Evolutionary conservation across 192 early-diverging fungal species (phyloP).

Genomic region (Coemansia sp.): DNA sequence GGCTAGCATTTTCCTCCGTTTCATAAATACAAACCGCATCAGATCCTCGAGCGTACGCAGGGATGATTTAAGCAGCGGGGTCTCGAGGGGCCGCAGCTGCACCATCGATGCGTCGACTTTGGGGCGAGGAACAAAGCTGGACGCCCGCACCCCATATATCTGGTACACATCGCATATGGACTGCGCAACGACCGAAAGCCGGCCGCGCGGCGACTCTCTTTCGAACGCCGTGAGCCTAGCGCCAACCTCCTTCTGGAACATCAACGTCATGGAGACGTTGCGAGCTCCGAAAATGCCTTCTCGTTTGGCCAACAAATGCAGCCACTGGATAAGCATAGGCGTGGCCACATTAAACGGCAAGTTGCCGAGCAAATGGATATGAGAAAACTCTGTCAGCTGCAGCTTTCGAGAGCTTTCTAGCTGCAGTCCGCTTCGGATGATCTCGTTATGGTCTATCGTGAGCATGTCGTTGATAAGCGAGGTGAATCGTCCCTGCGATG

Average conservation of each 20-base stretch:
- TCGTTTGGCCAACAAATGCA: conserved; percentile 55
- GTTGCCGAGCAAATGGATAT: conserved; percentile 72
- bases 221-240: conserved; percentile 60
- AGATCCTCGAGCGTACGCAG: conserved; percentile 61
- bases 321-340: conserved; percentile 69
- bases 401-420: conserved; percentile 11
- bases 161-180: conserved; percentile 63
- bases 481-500: conserved; percentile 56
- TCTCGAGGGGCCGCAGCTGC: conserved; percentile 57
- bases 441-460: conserved; percentile 53
- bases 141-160: conserved; percentile 60
- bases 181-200: conserved; percentile 71
- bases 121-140: conserved; percentile 73
- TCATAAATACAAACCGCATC: conserved; percentile 63
- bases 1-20: conserved; percentile 65
- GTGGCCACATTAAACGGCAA: conserved; percentile 76
- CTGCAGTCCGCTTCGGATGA: conserved; percentile 43
- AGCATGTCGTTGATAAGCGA: conserved; percentile 69
- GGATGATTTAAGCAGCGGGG: conserved; percentile 51
- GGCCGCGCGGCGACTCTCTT: conserved; percentile 55
- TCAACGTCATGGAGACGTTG: conserved; percentile 67
- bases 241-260: conserved; percentile 84
- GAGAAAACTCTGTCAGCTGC: conserved; percentile 16
- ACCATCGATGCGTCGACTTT: conserved; percentile 72
- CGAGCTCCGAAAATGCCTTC: conserved; percentile 61